Conservation (phyloP, 108 stramenopile genomes). For the Nitzschia palea region DNA sequence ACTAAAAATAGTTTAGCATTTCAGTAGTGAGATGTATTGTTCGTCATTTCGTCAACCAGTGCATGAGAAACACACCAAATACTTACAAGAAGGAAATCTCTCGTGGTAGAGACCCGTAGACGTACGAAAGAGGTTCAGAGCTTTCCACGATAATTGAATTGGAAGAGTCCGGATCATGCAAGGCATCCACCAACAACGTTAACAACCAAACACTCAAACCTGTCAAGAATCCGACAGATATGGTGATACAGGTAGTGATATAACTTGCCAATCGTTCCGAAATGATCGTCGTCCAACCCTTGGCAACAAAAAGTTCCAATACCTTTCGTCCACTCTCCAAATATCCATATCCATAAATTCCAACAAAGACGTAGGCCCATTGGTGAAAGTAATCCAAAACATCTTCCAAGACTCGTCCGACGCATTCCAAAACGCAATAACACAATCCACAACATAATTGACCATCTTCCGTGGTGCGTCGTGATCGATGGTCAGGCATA, state of each 20-base stretch:
- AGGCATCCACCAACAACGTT: constrained; percentile 32
- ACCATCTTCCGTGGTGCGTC: constrained; percentile 20
- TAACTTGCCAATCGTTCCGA: constrained; percentile 66
- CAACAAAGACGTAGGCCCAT: constrained; percentile 74
- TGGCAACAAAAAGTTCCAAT: constrained; percentile 66
- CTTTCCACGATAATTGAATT: background rate
- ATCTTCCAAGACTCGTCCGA: constrained; percentile 43
- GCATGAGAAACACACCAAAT: background rate
- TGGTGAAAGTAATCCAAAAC: constrained; percentile 72
- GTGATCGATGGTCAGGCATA: constrained; percentile 14
- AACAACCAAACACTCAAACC: constrained; percentile 1
- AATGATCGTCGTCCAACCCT: constrained; percentile 77
- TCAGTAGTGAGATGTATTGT: constrained; percentile 20
- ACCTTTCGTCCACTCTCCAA: constrained; percentile 64
- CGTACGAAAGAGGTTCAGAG: background rate
- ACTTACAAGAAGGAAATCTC: constrained; percentile 14
- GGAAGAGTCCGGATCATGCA: background rate
- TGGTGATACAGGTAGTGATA: constrained; percentile 48
- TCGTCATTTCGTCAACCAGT: background rate
- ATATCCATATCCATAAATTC: constrained; percentile 77
- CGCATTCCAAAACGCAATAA: constrained; percentile 40
- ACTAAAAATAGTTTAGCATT: too few species aligned
- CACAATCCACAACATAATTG: constrained; percentile 28
- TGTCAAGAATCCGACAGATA: constrained; percentile 37
- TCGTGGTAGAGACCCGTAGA: constrained; percentile 1